Evolutionary conservation across 2,329 filamentous ascomycete genomes (phyloP), one percentile per base, ranked within the genome.

Genomic region (Pseudocercospora pini-densiflorae): DNA sequence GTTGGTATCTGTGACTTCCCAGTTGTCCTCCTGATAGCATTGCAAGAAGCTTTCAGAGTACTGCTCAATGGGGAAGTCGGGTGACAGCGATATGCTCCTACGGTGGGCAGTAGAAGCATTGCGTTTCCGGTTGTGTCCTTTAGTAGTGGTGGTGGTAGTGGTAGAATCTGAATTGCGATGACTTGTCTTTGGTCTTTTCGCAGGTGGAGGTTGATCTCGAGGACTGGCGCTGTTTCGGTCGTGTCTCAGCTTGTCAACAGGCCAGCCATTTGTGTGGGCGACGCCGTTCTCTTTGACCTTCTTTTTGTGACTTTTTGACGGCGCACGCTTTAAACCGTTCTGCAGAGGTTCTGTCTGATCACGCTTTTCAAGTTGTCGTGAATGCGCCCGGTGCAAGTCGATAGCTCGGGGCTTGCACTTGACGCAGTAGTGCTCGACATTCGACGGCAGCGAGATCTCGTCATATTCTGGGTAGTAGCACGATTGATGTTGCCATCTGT

Each of bases 401-500:
- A 97, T 81, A 57, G 83, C 81, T 69, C 93, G 87, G 19, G 94
- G 93, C 67, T 91, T 88, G 83, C 95, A 99, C 74, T 97, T 93
- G 74, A 89, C 88, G 82, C 95, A 99, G 63, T 90, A 92, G 82
- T 99, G 94, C 64, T 92, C 85, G 75, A 78, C 69, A 45, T 77
- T 71, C 23, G 83, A 90, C 80, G 79, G 94, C 81, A 81, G 91
- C 58, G 67, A 71, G 55, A 62, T 61, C 86, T 84, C 92, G 85
- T 79, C 89, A 65, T 79, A 86, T 77, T 88, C 87, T 73, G 92
- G 92, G 78, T 98, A 98, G 81, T 97, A 98, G 81, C 95, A 99
- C 78, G 93, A 90, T 75, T 97, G 97, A 81, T 99, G 95, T 81
- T 99, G 95, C 95, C 95, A 99, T 59, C 93, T 95, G 78, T 97